Base-by-base conservation (phyloP, 2,329 filamentous ascomycete genomes). In the Trichoderma simmonsii region DNA sequence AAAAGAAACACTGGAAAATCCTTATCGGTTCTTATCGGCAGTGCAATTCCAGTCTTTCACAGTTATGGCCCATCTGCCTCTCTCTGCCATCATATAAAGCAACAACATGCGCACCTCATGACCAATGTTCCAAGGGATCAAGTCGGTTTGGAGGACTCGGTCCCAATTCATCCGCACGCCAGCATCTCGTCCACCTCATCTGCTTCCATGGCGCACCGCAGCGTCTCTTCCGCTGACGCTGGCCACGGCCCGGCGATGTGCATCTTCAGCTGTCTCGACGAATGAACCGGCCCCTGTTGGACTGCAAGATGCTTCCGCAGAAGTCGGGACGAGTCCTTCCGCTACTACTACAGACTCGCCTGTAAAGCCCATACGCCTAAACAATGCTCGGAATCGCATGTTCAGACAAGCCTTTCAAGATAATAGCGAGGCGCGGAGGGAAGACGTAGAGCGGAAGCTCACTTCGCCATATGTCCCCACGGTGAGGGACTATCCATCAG, bases 41-140 rank as follows among this genome's bases (percentile, higher is more conserved):
- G 61, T 9, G 36, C 59, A 59, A 18, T 30, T 62, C 24, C 8
- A 30, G 2, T 21, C 56, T 7, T 7, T 43, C 39, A 43, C 9
- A 4, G 43, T 5, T 4, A 51, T 21, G 8, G 57, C 30, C 34
- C 48, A 34, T 54, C 65, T 69, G 43, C 54, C 48, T 61, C n/a
- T 26, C 3, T 6, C 48, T 64, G 59, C 62, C 59, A n/a, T 14
- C 65, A 36, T 57, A 34, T 64, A 48, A 70, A 43, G 56, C 60
- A 69, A 72, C 73, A 80, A 74, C 63, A 85, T 85, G 83, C 74
- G 72, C 77, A 76, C 71, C 71, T 79, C 76, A 83, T 85, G 81
- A 82, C 78, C 77, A 81, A 85, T 86, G 84, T 83, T 80, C 79
- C 79, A 83, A 79, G 82, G 83, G 80, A 81, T 83, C 81, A 81